phyloP scores from a whole-genome alignment of 2,329 filamentous ascomycete genomes.

The Xylariaceae sp. region DNA sequence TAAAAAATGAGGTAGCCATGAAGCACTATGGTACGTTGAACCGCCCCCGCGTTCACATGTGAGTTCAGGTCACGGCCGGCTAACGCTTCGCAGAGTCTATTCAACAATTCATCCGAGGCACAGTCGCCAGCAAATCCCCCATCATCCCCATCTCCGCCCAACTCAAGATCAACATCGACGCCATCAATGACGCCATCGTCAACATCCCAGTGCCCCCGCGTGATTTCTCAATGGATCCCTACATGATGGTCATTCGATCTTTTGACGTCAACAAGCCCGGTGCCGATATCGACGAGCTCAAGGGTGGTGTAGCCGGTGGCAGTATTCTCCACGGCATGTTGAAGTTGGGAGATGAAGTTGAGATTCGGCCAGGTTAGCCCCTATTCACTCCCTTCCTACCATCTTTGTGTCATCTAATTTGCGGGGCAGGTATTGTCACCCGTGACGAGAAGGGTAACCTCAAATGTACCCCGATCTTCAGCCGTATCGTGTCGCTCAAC shows the following conservation, averaged over 20 bases:
- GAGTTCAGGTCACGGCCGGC: neutral
- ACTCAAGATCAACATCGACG: conserved; percentile 99
- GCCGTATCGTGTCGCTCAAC: conserved; percentile 88
- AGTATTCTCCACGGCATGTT: conserved; percentile 94
- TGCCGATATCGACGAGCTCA: conserved; percentile 96
- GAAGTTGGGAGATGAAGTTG: conserved; percentile 96
- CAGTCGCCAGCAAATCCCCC: conserved; percentile 88
- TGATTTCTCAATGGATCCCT: conserved; percentile 87
- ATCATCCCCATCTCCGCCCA: conserved; percentile 97
- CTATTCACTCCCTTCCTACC: neutral
- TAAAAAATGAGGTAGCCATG: conserved; percentile 91
- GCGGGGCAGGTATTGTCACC: conserved; percentile 64
- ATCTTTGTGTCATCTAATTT: neutral
- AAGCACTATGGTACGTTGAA: conserved; percentile 65
- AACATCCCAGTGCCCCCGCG: conserved; percentile 88
- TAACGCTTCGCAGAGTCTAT: conserved; percentile 64
- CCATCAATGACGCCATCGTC: conserved; percentile 93
- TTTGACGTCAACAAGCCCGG: conserved; percentile 99
- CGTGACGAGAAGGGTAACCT: conserved; percentile 91
- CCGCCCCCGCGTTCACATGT: neutral
- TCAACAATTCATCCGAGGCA: conserved; percentile 96
- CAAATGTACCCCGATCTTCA: conserved; percentile 96
- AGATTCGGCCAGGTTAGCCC: conserved; percentile 77
- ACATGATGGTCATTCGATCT: conserved; percentile 99
- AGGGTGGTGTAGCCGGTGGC: conserved; percentile 97